Evolutionary conservation across 306 rosid species (phyloP).

Genomic region (Vicia sativa): DNA sequence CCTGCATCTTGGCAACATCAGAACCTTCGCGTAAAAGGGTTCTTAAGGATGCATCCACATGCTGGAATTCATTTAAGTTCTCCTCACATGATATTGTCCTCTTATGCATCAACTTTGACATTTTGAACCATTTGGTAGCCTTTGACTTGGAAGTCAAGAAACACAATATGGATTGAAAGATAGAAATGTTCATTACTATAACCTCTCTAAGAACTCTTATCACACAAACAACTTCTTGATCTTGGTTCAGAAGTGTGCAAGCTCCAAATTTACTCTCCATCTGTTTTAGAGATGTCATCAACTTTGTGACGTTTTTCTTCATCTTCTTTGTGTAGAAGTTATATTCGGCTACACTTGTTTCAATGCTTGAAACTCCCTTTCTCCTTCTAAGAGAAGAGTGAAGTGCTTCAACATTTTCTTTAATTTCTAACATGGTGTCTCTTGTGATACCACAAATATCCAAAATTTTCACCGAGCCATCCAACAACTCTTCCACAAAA

Average conservation of each 20-base stretch:
- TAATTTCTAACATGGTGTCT: slow-evolving; percentile 52
- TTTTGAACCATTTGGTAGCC: slow-evolving; percentile 24
- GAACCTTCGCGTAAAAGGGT: slow-evolving; percentile 4
- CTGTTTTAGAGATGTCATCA: slow-evolving; percentile 44
- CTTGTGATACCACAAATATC: slow-evolving; percentile 69
- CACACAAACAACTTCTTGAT: slow-evolving; percentile 40
- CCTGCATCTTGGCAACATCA: slow-evolving; percentile 14
- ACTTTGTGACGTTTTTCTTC: slow-evolving; percentile 58
- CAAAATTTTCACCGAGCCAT: slow-evolving; percentile 64
- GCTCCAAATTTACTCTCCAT: slow-evolving; percentile 47
- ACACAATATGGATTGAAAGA: slow-evolving; percentile 49
- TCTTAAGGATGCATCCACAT: slow-evolving; percentile 24
- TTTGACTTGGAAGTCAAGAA: slow-evolving; percentile 27
- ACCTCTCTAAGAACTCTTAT: slow-evolving; percentile 47
- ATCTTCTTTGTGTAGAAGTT: slow-evolving; percentile 51
- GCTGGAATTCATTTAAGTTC: slow-evolving; percentile 12
- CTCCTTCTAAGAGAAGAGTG: slow-evolving; percentile 68
- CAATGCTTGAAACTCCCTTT: slow-evolving; percentile 56
- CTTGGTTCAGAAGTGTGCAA: slow-evolving; percentile 31
- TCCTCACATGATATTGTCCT: slow-evolving; percentile 1
- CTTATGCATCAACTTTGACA: slow-evolving; percentile 23
- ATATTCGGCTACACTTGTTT: slow-evolving; percentile 46
- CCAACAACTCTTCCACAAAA: slow-evolving; percentile 59
- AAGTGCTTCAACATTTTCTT: slow-evolving; percentile 57
- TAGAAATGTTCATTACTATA: slow-evolving; percentile 37